Evolutionary conservation across 257 asterid species (phyloP).

Genomic region (Solanum verrucosum): DNA sequence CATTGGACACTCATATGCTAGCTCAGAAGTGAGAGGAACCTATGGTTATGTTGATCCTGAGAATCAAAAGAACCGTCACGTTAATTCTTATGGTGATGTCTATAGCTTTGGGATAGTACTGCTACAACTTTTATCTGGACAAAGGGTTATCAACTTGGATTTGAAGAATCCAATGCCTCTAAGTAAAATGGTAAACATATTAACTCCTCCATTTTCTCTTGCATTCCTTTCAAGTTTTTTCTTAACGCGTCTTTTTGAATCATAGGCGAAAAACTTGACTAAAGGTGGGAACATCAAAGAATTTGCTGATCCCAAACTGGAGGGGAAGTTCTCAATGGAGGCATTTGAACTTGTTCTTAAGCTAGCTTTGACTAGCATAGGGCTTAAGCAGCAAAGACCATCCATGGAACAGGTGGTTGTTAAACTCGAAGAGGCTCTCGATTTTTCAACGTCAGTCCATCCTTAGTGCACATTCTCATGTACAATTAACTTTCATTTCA

Average conservation of each 20-base stretch:
- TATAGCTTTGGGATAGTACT: conserved; percentile 76
- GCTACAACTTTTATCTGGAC: conserved; percentile 68
- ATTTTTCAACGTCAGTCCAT: conserved; percentile 23
- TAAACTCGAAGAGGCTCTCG: conserved; percentile 40
- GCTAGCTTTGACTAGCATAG: conserved; percentile 52
- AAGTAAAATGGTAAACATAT: conserved; percentile 43
- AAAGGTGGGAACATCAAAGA: conserved; percentile 43
- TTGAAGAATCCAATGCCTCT: conserved; percentile 49
- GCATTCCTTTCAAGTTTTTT: not conserved
- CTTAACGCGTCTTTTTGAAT: not conserved
- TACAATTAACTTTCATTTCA: not conserved
- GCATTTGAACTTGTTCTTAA: conserved; percentile 41
- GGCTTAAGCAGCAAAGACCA: conserved; percentile 62
- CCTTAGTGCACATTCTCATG: conserved; percentile 1
- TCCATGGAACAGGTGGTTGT: conserved; percentile 51
- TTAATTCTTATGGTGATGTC: conserved; percentile 67
- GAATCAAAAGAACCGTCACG: conserved; percentile 59
- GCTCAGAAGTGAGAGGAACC: conserved; percentile 88
- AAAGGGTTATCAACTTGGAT: conserved; percentile 57
- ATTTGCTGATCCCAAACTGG: conserved; percentile 63
- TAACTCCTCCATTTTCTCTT: not conserved
- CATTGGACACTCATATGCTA: conserved; percentile 58
- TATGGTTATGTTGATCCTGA: conserved; percentile 89
- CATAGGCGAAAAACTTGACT: conserved; percentile 51
- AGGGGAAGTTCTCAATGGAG: conserved; percentile 42